Evolutionary conservation across 768 basidiomycete genomes (phyloP).

Genomic region (Naematelia aurantialba): DNA sequence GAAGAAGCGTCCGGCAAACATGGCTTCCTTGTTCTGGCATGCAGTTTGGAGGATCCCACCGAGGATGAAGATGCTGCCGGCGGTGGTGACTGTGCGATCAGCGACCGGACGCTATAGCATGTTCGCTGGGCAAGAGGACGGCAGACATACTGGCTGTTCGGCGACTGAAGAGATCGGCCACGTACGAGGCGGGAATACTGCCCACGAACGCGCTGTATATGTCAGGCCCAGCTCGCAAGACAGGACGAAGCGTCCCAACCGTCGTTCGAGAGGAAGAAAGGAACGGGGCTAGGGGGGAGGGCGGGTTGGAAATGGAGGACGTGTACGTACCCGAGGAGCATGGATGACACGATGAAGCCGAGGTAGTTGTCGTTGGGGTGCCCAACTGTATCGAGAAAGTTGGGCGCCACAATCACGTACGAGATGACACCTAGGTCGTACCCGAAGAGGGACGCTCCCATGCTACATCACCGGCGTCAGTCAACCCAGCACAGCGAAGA

Average conservation of each 20-base stretch:
- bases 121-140: constrained; percentile 44
- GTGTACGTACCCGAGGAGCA: constrained; percentile 38
- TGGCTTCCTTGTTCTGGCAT: constrained; percentile 17
- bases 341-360: constrained; percentile 43
- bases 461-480: constrained; percentile 10
- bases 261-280: not conserved
- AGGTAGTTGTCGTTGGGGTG: constrained; percentile 24
- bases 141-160: constrained; percentile 17
- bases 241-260: too few relatives aligned
- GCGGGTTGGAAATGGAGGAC: too few relatives aligned
- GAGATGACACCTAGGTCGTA: constrained; percentile 48
- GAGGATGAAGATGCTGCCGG: constrained; percentile 22
- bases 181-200: constrained; percentile 28
- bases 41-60: constrained; percentile 29
- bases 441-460: constrained; percentile 36
- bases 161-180: constrained; percentile 54
- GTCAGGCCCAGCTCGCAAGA: not conserved
- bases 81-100: constrained; percentile 6
- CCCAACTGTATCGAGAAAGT: constrained; percentile 30
- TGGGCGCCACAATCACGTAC: constrained; percentile 37
- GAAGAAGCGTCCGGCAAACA: constrained; percentile 33
- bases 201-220: constrained; percentile 46
- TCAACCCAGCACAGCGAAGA: not conserved
- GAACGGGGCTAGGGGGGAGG: not conserved
- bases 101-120: constrained; percentile 57